Percentiles rank a stretch among this genome's conserved stretches.
Conservation (phyloP, 1,284 basidiomycete genomes). For the Microbotryum violaceum region DNA sequence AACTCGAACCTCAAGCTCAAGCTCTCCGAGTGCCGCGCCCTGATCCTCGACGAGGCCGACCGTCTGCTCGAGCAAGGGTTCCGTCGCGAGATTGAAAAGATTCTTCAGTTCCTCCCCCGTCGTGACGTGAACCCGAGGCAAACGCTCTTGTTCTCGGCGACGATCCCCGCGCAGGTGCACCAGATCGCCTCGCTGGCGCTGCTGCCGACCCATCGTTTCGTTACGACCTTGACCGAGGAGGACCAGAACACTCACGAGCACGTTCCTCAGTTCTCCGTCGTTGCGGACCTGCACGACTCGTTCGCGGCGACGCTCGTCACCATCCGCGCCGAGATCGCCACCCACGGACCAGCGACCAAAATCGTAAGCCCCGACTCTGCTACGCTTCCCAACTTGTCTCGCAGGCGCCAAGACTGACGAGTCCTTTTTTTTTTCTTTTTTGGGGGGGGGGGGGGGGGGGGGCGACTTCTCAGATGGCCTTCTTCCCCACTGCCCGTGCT, state of each 20-base stretch:
- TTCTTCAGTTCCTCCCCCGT: slow-evolving; percentile 78
- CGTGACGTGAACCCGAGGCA: slow-evolving; percentile 63
- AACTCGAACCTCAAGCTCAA: slow-evolving; percentile 95
- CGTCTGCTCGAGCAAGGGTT: slow-evolving; percentile 98
- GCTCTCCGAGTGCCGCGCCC: slow-evolving; percentile 71
- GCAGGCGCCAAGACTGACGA: slow-evolving; percentile 37
- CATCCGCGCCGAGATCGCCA: slow-evolving; percentile 40
- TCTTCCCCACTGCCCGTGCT: slow-evolving; percentile 62
- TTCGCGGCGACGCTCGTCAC: slow-evolving; percentile 46
- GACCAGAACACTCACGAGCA: slow-evolving; percentile 61
- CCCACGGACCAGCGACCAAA: slow-evolving; percentile 38
- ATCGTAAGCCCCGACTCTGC: slow-evolving; percentile 5
- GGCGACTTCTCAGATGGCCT: slow-evolving; percentile 50
- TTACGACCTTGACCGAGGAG: slow-evolving; percentile 55
- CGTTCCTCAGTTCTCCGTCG: slow-evolving; percentile 52
- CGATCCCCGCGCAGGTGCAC: slow-evolving; percentile 98
- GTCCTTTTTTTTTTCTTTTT: too few species aligned
- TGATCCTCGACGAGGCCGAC: slow-evolving; percentile 97
- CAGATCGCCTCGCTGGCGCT: slow-evolving; percentile 49
- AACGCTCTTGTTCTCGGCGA: slow-evolving; percentile 97
- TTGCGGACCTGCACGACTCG: slow-evolving; percentile 45
- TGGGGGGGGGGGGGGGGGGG: too few species aligned
- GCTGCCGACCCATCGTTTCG: slow-evolving; percentile 51
- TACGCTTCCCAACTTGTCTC: slow-evolving; percentile 40
- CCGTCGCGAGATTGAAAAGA: slow-evolving; percentile 98